Base-by-base conservation (phyloP, 2,329 filamentous ascomycete species). In the Tolypocladium endophyticum region DNA sequence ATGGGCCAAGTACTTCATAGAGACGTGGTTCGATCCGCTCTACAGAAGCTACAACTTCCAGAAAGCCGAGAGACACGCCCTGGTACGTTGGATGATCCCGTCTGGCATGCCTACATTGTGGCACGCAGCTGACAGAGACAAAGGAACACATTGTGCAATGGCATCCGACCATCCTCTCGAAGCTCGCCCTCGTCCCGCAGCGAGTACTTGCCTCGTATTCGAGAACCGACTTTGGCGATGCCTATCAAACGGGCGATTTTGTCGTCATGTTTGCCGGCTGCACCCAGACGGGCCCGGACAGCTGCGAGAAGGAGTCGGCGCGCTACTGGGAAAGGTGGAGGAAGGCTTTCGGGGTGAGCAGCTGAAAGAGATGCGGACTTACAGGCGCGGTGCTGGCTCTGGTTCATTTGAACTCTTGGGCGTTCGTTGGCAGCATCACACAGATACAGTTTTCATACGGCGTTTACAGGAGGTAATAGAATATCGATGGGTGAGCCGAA, bases 31-130 rank as follows among this genome's bases (percentile, higher is more conserved):
- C 70, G 92, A 97, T 71, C 94, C 94, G 55, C 78, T 97, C 52
- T 99, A 96, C 75, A 83, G 93, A 64, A 89, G 82, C 65, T 99
- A 99, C 76, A 96, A 96, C 71, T 99, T 99, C 70, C 90, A 95
- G 70, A 97, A 95, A 72, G 92, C 91, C 0, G 94, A 99, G 74
- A 84, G 81, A 30, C 93, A 99, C 77, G 92, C 93, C 57, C 75
- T 99, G 77, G 94, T 92, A 79, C 71, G 86, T 72, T 38, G 18
- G 20, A 50, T 56, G 25, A n/a, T 52, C 28, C 30, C 30, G 3
- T 16, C 9, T 16, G 50, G 20, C 53, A 14, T 8, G n/a, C 28
- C 23, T 14, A 33, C 30, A 3, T 23, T 20, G 16, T 14, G 33
- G 6, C 8, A 6, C 11, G 43, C 20, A 30, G 59, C 69, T 77